phyloP scores from a whole-genome alignment of 2,329 filamentous ascomycete genomes.

The Aspergillus proliferans region DNA sequence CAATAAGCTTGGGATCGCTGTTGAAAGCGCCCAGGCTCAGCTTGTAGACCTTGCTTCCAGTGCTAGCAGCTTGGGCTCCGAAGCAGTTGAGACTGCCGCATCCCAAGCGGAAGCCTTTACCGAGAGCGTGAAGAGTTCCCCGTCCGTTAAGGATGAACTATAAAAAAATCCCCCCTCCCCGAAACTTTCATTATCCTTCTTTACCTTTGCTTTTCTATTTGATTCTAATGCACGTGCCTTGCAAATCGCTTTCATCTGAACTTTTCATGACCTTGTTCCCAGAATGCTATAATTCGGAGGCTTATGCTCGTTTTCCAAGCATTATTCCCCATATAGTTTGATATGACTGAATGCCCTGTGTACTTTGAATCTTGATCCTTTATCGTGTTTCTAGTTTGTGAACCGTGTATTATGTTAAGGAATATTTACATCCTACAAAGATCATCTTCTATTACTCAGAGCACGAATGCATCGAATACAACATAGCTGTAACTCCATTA shows the following conservation, averaged over 20 bases:
- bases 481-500: background rate
- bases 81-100: constrained; percentile 31
- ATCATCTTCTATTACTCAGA: too few relatives aligned
- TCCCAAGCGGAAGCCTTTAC: constrained; percentile 10
- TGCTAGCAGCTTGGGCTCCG: constrained; percentile 28
- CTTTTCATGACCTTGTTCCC: background rate
- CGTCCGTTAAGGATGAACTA: constrained; percentile 18
- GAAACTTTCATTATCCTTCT: background rate
- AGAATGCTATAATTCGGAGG: constrained; percentile 1
- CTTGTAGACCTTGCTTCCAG: constrained; percentile 27
- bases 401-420: background rate
- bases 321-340: constrained; percentile 33
- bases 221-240: too few relatives aligned
- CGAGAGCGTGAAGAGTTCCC: background rate
- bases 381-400: background rate
- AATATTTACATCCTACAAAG: too few relatives aligned
- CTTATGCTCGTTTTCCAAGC: constrained; percentile 14
- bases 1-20: constrained; percentile 22
- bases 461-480: too few relatives aligned
- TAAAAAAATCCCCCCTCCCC: constrained; percentile 4
- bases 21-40: constrained; percentile 31
- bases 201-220: background rate
- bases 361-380: background rate
- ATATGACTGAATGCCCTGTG: constrained; percentile 14
- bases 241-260: too few relatives aligned